phyloP scores from a whole-genome alignment of 1,139 yeast genomes.

The Entelexis sorbosivorans region DNA sequence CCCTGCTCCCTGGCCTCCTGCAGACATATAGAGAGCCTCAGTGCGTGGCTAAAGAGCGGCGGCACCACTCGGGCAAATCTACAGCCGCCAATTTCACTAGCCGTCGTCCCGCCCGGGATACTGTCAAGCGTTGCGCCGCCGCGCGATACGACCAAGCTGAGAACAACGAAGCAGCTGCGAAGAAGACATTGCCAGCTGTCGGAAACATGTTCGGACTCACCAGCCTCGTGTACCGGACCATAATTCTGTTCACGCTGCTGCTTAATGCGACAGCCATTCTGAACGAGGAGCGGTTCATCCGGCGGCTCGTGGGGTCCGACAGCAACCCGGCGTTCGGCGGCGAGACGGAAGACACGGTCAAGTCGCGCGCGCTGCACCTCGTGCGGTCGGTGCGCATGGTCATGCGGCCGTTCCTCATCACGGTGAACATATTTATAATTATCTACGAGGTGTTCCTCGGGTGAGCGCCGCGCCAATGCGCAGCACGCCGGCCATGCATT shows the following conservation, averaged over 20 bases:
- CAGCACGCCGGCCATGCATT: too few relatives aligned
- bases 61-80: too few relatives aligned
- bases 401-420: constrained; percentile 63
- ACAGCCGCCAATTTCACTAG: too few relatives aligned
- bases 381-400: constrained; percentile 68
- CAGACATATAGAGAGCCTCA: too few relatives aligned
- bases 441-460: constrained; percentile 68
- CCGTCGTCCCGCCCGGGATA: background rate
- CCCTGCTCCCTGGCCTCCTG: too few relatives aligned
- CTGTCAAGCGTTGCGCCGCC: background rate
- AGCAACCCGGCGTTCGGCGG: constrained; percentile 30
- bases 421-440: constrained; percentile 54
- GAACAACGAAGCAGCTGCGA: background rate
- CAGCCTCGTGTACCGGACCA: constrained; percentile 47
- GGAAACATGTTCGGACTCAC: constrained; percentile 58
- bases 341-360: constrained; percentile 40
- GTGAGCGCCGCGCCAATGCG: constrained; percentile 24
- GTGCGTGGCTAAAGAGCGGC: too few relatives aligned
- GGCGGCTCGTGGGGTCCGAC: constrained; percentile 38
- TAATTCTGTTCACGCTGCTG: constrained; percentile 35
- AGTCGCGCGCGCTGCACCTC: constrained; percentile 48
- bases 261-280: constrained; percentile 71
- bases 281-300: constrained; percentile 71
- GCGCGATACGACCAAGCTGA: background rate
- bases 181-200: background rate